phyloP scores from a whole-genome alignment of 768 basidiomycete species.

The Lyophyllum atratum region DNA sequence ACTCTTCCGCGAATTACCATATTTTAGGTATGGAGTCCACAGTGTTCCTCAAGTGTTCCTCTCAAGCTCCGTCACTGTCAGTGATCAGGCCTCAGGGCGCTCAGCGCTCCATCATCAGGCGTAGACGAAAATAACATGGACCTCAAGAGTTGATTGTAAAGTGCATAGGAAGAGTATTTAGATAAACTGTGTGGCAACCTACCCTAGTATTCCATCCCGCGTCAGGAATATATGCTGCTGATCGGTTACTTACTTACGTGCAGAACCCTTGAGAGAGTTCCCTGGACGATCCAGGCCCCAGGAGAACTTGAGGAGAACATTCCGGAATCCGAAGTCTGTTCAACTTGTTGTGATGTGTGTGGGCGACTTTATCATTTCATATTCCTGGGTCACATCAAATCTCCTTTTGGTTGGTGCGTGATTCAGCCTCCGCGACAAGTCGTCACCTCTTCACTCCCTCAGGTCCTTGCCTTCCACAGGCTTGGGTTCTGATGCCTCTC shows the following conservation, averaged over 20 bases:
- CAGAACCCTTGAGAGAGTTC: background rate
- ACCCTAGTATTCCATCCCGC: no score
- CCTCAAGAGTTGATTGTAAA: no score
- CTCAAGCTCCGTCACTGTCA: no score
- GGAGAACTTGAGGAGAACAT: background rate
- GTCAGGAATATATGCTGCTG: no score
- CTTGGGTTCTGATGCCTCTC: constrained; percentile 17
- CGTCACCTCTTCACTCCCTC: background rate
- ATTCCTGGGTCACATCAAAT: constrained; percentile 6
- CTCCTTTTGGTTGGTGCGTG: constrained; percentile 10
- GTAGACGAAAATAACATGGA: no score
- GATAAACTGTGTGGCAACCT: no score
- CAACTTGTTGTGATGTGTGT: background rate
- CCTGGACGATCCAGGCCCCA: background rate
- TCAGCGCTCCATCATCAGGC: no score
- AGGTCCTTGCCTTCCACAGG: background rate
- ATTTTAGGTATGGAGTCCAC: background rate
- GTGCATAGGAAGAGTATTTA: no score
- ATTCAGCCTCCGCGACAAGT: background rate
- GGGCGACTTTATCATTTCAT: background rate
- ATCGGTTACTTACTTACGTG: no score
- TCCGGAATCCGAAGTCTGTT: no score
- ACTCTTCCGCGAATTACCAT: background rate
- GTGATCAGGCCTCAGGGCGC: no score
- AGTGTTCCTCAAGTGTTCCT: background rate